These are phyloP conservation scores for Pythium oligandrum DNA, from an alignment of 352 stramenopile genomes.

Conservation along the genomic window DNA sequence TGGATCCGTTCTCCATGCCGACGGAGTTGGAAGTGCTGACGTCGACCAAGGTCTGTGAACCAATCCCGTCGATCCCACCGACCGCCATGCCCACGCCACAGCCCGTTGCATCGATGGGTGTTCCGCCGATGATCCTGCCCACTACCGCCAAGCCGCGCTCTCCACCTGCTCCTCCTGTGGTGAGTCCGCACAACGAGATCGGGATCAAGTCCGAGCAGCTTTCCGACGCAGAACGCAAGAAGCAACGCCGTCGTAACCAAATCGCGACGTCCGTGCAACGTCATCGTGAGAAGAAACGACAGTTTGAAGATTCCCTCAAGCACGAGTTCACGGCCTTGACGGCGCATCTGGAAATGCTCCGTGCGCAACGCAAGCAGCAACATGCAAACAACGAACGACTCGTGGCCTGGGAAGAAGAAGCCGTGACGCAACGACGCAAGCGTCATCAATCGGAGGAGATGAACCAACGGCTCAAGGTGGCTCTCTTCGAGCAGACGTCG, in stretches of 20 bases:
- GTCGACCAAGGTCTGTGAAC: too few species aligned
- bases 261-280: conserved; percentile 64
- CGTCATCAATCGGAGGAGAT: conserved; percentile 46
- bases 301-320: conserved; percentile 41
- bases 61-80: too few species aligned
- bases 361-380: conserved; percentile 35
- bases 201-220: conserved; percentile 1
- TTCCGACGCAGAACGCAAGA: conserved; percentile 54
- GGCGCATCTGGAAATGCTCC: conserved; percentile 29
- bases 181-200: too few species aligned
- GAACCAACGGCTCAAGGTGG: conserved; percentile 56
- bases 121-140: too few species aligned
- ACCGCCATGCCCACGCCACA: too few species aligned
- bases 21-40: too few species aligned
- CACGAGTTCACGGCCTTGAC: conserved; percentile 36
- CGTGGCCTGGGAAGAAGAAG: conserved; percentile 49
- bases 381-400: conserved; percentile 41
- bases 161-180: too few species aligned
- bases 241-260: conserved; percentile 43
- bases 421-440: conserved; percentile 58
- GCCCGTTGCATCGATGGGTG: too few species aligned
- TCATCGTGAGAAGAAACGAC: conserved; percentile 66
- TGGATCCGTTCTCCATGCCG: too few species aligned
- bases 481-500: conserved; percentile 61
- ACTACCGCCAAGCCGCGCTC: too few species aligned